Percentiles rank a stretch among this genome's conserved stretches.
These are phyloP conservation scores for Scenedesmus sp. DNA, from an alignment of 163 green algal species.

Conservation along the genomic window DNA sequence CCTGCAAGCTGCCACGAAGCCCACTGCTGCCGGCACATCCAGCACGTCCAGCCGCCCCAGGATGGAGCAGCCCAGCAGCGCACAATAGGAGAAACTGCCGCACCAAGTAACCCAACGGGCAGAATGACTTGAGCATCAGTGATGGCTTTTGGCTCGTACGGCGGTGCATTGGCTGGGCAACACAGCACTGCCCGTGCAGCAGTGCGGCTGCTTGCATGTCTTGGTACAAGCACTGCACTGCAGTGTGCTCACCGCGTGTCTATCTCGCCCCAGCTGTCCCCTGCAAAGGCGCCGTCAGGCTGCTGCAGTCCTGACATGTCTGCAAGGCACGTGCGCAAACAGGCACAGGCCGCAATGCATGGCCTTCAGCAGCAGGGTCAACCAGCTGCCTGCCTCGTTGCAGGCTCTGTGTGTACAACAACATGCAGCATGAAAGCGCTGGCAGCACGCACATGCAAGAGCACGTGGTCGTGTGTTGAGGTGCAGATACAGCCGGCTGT, in stretches of 20 bases:
- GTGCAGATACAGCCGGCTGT: no score
- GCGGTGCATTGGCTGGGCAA: no score
- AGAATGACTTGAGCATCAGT: no score
- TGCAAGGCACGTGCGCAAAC: conserved; percentile 59
- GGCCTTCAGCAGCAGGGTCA: no score
- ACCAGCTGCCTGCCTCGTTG: no score
- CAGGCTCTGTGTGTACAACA: no score
- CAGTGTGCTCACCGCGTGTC: conserved; percentile 87
- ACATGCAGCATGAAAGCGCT: no score
- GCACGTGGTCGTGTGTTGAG: no score
- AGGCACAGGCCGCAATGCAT: neutral
- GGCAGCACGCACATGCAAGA: no score
- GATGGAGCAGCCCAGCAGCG: conserved; percentile 86
- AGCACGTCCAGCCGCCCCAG: conserved; percentile 75
- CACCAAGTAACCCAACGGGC: no score
- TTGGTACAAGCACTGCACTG: neutral
- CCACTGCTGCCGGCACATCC: conserved; percentile 80
- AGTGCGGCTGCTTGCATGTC: neutral
- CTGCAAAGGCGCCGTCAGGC: conserved; percentile 93
- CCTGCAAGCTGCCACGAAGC: conserved; percentile 87
- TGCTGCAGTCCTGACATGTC: conserved; percentile 90
- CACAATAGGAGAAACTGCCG: conserved; percentile 94
- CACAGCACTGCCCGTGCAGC: no score
- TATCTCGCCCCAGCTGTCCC: conserved; percentile 96
- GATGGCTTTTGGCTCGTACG: no score